phyloP scores from a whole-genome alignment of 179 eudicot species.

The Beta corolliflora region DNA sequence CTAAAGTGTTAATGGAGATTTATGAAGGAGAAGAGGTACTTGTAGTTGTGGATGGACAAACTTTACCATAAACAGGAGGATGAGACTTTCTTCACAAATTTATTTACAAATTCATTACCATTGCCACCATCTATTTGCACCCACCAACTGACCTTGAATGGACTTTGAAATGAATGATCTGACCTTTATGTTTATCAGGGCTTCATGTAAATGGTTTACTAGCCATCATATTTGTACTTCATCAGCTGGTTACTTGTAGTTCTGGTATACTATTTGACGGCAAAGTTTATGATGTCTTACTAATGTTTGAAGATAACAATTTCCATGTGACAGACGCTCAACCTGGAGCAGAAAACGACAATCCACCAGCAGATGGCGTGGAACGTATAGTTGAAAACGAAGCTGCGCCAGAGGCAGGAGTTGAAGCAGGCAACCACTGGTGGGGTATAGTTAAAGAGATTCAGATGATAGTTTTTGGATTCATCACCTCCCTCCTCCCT shows the following conservation, averaged over 20 bases:
- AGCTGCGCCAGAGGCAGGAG: conserved; percentile 50
- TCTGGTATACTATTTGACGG: background rate
- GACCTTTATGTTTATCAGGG: background rate
- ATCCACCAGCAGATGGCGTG: conserved; percentile 45
- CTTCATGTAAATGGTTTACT: background rate
- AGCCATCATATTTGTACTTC: background rate
- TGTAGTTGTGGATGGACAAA: no score
- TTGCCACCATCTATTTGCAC: no score
- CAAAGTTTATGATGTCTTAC: background rate
- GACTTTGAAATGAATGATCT: background rate
- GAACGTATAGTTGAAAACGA: conserved; percentile 54
- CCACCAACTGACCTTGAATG: no score
- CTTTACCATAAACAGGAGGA: no score
- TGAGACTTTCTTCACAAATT: no score
- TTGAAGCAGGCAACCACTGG: conserved; percentile 70
- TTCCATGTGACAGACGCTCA: conserved; percentile 53
- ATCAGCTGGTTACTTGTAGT: background rate
- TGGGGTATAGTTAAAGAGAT: conserved; percentile 95
- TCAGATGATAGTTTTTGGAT: conserved; percentile 92
- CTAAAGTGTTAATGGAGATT: no score
- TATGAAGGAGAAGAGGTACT: no score
- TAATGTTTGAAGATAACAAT: background rate
- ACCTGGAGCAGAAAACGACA: conserved; percentile 60
- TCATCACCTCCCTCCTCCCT: conserved; percentile 96
- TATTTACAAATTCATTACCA: no score